Base-by-base conservation (phyloP, 345 rosid species). In the Populus deltoides region DNA sequence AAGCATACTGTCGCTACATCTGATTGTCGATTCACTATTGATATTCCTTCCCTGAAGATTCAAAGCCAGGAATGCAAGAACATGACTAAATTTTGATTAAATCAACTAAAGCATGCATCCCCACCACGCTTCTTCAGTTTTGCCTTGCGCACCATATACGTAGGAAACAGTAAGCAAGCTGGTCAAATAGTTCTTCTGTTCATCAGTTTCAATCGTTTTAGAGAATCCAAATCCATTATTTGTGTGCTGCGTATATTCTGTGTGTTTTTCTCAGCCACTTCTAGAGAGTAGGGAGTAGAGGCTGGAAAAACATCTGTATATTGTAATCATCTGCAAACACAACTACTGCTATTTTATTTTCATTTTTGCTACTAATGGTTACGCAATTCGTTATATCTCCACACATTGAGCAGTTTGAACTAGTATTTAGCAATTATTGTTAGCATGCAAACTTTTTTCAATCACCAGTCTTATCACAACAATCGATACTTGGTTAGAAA, bases 11-110 rank as follows among this genome's bases (percentile, higher is more conserved):
- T 83, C 17, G 75, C 88, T 24, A 27, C 76, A 38, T 86, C 90
- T 33, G 81, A 71, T 24, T 90, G 94, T 49, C 80, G n/a, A 15
- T 82, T 89, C 24, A 73, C 76, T 0, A 36, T 89, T 71, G 80
- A 68, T 8, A 36, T 90, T 35, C 81, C 85, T 57, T 70, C 84
- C n/a, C 68, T 86, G 85, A 72, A n/a, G 55, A 76, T 92, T n/a
- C 76, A 24, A 72, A 77, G 78, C 45, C 90, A 88, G 76, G 70
- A 84, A 16, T 90, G 92, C 76, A 53, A 82, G 78, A 80, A 62
- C 77, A 79, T 73, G 65, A 45, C 86, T 1, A 81, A 83, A 80
- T 29, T 85, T 11, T 89, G 84, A 86, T 74, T 51, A 27, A 27
- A 71, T 29, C 39, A 18, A 29, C 25, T 6, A 5, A 22, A 2